Conservation (phyloP, 2,329 filamentous ascomycete species). For the Arthrinium phaeospermum region DNA sequence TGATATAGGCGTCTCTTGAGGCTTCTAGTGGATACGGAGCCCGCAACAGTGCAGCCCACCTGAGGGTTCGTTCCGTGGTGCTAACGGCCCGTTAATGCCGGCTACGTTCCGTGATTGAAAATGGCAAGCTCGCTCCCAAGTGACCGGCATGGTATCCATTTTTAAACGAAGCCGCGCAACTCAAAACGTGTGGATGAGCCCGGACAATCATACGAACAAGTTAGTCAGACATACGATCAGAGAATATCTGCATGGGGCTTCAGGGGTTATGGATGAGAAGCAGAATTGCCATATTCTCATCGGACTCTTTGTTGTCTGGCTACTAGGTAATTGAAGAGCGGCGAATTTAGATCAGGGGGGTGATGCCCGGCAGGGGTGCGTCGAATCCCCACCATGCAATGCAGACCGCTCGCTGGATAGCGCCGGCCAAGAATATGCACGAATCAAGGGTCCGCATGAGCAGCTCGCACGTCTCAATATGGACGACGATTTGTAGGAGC, state of each 20-base stretch:
- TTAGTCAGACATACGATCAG: background rate
- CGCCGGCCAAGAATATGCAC: background rate
- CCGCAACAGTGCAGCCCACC: background rate
- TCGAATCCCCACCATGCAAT: background rate
- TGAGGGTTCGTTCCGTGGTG: background rate
- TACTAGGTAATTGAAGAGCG: background rate
- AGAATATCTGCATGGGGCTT: background rate
- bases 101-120: conserved; percentile 8
- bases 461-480: background rate
- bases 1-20: background rate
- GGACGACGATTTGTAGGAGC: background rate
- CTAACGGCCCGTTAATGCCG: background rate
- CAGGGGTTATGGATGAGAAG: background rate
- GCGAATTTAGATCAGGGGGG: background rate
- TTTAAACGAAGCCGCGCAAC: background rate
- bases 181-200: background rate
- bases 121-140: background rate
- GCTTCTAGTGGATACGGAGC: background rate
- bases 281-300: background rate
- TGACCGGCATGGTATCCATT: background rate
- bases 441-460: background rate
- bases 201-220: background rate
- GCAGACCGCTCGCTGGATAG: background rate
- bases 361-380: background rate
- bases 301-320: background rate